Base-by-base conservation (phyloP, 2,329 filamentous ascomycete species). In the Curvularia hawaiiensis region DNA sequence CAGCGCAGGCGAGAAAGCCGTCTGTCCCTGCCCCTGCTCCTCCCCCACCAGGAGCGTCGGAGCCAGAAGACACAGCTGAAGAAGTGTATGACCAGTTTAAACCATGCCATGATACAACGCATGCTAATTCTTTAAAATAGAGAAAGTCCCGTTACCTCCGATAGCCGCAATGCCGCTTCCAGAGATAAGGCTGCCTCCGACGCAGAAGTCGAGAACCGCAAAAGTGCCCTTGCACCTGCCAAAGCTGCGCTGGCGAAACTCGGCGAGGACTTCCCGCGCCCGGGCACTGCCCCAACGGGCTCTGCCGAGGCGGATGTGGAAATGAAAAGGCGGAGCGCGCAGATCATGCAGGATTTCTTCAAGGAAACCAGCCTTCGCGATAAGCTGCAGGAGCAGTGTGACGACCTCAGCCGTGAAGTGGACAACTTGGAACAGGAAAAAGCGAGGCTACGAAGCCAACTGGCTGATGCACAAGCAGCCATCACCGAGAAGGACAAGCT, bases 331-430 rank as follows among this genome's bases (percentile, higher is more conserved):
- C 68, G 67, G 48, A 75, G 70, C 59, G 67, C 68, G 7, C 67
- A 74, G 58, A 70, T 75, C 43, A 75, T 76, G 74, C 73, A 75
- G 26, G 73, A 76, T 59, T 76, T 76, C 60, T 73, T 76, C 67
- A 75, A 73, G 59, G 74, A 76, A 62, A 76, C 74, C 2, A 75
- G 61, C 31, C 45, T 70, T n/a, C 69, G 74, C 50, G 74, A 76
- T 50, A 61, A 71, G 61, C 65, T 76, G 46, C 73, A 75, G 57
- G 71, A 75, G 56, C 64, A 74, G 53, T 68, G 68, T 61, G 66
- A 75, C 50, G 71, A 75, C 51, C 67, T 75, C 49, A 67, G 41
- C 40, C 63, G 63, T 8, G 70, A 76, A 52, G 65, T 75, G 8
- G 70, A 73, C 30, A 71, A 69, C 4, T 62, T 76, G 28, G 69